phyloP scores from a whole-genome alignment of 768 basidiomycete genomes.

The Hypholoma fasciculare region DNA sequence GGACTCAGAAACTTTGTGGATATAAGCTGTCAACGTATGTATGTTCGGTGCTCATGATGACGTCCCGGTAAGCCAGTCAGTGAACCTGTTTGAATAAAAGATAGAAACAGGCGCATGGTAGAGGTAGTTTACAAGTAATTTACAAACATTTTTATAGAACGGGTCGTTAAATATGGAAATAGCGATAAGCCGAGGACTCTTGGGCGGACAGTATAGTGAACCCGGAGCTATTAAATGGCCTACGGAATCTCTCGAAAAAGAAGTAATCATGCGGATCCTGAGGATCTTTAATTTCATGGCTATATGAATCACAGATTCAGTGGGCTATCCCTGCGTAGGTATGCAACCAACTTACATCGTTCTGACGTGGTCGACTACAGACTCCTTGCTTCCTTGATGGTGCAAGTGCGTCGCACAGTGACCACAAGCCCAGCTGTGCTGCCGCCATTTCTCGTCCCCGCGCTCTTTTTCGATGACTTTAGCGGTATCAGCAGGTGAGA shows the following conservation, averaged over 20 bases:
- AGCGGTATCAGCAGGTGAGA: neutral
- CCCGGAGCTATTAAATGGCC: no score
- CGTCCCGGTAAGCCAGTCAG: no score
- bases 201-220: no score
- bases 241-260: slow-evolving; percentile 1
- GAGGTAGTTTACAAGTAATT: no score
- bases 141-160: no score
- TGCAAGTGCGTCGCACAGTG: neutral
- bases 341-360: neutral
- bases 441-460: slow-evolving; percentile 7
- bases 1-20: neutral
- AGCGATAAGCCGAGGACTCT: no score
- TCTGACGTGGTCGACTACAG: neutral
- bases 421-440: slow-evolving; percentile 5
- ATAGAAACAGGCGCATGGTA: no score
- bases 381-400: neutral
- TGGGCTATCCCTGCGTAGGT: neutral
- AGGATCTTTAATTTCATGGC: slow-evolving; percentile 2
- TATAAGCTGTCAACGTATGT: no score
- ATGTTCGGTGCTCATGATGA: no score
- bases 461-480: neutral
- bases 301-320: neutral
- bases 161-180: no score
- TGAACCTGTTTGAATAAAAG: no score
- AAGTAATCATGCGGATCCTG: slow-evolving; percentile 8